Conservation (phyloP, 345 rosid species). For the Syzygium aromaticum region DNA sequence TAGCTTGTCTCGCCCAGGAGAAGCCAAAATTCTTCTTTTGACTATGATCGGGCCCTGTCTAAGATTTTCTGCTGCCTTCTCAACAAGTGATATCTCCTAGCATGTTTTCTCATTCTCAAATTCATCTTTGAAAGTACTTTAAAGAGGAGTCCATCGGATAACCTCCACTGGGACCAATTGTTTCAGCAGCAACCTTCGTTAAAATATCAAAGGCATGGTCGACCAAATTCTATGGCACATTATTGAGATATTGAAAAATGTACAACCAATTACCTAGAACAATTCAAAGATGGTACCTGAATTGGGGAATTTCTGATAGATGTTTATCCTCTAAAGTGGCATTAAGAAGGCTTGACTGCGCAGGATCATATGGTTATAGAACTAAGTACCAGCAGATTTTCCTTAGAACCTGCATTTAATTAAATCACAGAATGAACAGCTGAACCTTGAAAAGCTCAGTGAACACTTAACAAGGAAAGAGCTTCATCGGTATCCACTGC, state of each 20-base stretch:
- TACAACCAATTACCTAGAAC: not conserved
- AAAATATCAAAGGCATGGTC: not conserved
- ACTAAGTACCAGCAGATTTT: too few relatives aligned
- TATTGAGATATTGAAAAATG: not conserved
- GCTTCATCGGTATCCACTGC: conserved; percentile 61
- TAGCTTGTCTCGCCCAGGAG: too few relatives aligned
- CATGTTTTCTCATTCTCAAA: conserved; percentile 74
- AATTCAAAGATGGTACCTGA: conserved; percentile 30
- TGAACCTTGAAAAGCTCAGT: not conserved
- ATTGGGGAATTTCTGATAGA: conserved; percentile 71
- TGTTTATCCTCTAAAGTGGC: conserved; percentile 79
- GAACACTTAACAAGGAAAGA: not conserved
- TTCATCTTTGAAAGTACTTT: conserved; percentile 70
- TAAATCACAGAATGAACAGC: not conserved
- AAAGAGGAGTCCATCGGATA: conserved; percentile 87
- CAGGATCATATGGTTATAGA: conserved; percentile 39
- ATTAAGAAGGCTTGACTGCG: conserved; percentile 80
- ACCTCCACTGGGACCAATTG: conserved; percentile 92
- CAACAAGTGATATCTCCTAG: conserved; percentile 80
- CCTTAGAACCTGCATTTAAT: conserved; percentile 41
- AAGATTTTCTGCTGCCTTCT: conserved; percentile 88
- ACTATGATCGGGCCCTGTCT: conserved; percentile 13
- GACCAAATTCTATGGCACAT: not conserved
- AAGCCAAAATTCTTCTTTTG: too few relatives aligned
- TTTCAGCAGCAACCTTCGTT: conserved; percentile 59